phyloP scores from a whole-genome alignment of 345 rosid species.

The Draba incana region DNA sequence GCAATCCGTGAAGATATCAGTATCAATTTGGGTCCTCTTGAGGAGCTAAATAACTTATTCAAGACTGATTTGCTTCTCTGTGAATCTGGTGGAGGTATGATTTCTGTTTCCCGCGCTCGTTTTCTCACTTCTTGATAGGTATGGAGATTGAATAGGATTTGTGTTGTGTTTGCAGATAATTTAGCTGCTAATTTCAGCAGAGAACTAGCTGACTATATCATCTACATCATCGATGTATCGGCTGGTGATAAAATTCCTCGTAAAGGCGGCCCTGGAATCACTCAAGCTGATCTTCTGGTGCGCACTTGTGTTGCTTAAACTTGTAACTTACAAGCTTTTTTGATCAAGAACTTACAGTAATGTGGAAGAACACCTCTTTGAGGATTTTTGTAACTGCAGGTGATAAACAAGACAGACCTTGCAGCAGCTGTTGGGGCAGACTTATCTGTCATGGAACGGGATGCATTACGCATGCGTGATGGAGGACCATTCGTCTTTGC shows the following conservation, averaged over 20 bases:
- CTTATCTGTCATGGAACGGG: constrained; percentile 83
- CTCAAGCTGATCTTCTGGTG: constrained; percentile 94
- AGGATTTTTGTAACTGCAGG: constrained; percentile 46
- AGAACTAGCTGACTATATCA: constrained; percentile 92
- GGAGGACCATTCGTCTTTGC: constrained; percentile 97
- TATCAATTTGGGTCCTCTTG: constrained; percentile 95
- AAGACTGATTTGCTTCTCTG: constrained; percentile 91
- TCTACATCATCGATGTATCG: constrained; percentile 92
- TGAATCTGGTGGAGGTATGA: constrained; percentile 92
- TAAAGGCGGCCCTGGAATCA: constrained; percentile 97
- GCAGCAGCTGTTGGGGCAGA: constrained; percentile 92
- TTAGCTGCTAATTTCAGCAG: constrained; percentile 97
- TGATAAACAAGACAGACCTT: constrained; percentile 94
- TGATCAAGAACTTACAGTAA: neutral
- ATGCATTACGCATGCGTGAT: constrained; percentile 92
- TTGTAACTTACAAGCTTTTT: neutral
- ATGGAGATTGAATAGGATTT: neutral
- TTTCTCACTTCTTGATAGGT: neutral
- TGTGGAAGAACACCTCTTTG: constrained; percentile 1
- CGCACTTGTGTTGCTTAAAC: neutral
- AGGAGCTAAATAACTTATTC: constrained; percentile 86
- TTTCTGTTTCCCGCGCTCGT: neutral
- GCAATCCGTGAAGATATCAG: constrained; percentile 99
- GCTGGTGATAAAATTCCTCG: constrained; percentile 96
- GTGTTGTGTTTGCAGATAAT: constrained; percentile 65